Evolutionary conservation across 2,329 filamentous ascomycete genomes (phyloP), one percentile per base, ranked within the genome.

Genomic region (Pseudopyrenochaeta lycopersici): DNA sequence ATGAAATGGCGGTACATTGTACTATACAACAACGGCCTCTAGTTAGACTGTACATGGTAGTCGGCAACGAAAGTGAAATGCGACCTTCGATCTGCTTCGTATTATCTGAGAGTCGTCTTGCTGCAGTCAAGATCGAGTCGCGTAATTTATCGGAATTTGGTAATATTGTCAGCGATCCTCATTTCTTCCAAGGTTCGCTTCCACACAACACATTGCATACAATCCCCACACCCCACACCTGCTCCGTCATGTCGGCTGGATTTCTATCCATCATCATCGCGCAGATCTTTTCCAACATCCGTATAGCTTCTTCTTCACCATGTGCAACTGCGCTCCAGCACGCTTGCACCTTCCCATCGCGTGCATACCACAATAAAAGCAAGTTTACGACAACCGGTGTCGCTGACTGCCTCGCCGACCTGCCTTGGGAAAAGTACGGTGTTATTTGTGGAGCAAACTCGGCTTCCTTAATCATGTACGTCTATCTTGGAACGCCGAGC

Each of bases 11-110:
- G 39, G 54, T 52, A 50, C 42, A 60, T 40, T 60, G 50, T 56
- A 60, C 45, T 15, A 58, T 58, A 56, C 35, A 46, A 47, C 49
- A 51, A 41, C 48, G 47, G 48, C 60, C 49, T 48, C 47, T 58
- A n/a, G n/a, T n/a, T n/a, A 58, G 51, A 58, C 44, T 54, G 52
- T 46, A 51, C 47, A 53, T 38, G 46, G 36, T 51, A 47, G 48
- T 52, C 17, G 29, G 45, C 45, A 45, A 51, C 29, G 21, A 60
- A 45, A 56, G 46, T 52, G 39, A 53, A 46, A 44, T 41, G 33
- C 32, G 50, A 52, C 50, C 23, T 54, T 30, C 17, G 35, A 42
- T 43, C 23, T 27, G 33, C 15, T 41, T 21, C 4, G 12, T 29
- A 23, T 4, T 21, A 27, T 39, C 12, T 11, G 39, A 29, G 11